A percentile compares a stretch with the other conserved stretches of the same genome.
These are phyloP conservation scores for Acacia crassicarpa DNA, from an alignment of 306 rosid genomes.

Conservation along the genomic window DNA sequence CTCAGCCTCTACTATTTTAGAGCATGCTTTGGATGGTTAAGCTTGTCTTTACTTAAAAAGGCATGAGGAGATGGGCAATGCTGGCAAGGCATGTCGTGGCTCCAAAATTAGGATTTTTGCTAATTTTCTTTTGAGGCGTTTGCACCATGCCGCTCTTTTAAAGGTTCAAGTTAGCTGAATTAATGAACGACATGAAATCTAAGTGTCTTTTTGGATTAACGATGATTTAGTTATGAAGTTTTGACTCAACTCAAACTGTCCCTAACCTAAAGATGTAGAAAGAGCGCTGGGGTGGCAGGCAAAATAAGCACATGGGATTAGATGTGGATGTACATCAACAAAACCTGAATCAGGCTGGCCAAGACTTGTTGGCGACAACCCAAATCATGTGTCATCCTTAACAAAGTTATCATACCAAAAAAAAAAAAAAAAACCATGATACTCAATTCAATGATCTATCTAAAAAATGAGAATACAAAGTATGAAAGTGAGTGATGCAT, in stretches of 20 bases:
- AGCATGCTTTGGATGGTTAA: slow-evolving; percentile 13
- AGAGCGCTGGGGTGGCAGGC: not conserved
- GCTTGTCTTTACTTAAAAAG: not conserved
- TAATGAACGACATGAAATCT: not conserved
- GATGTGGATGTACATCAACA: not conserved
- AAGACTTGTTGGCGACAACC: not conserved
- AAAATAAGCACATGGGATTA: not conserved
- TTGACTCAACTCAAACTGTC: too few relatives aligned
- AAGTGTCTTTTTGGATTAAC: too few relatives aligned
- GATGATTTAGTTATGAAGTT: too few relatives aligned
- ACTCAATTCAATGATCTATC: not conserved
- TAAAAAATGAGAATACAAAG: not conserved
- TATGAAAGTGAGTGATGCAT: not conserved
- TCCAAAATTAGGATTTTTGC: not conserved
- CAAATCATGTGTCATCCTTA: not conserved
- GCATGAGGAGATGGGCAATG: not conserved
- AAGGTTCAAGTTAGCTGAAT: not conserved
- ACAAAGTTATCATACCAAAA: not conserved
- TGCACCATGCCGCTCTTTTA: not conserved
- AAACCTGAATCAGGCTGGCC: not conserved
- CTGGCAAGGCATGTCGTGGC: not conserved
- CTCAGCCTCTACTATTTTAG: slow-evolving; percentile 4
- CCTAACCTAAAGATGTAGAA: not conserved
- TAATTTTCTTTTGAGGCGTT: not conserved
- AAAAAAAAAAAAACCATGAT: too few relatives aligned